Percentiles rank a stretch among this genome's conserved stretches.
phyloP scores from a whole-genome alignment of 768 basidiomycete species.

The Favolaschia claudopus region DNA sequence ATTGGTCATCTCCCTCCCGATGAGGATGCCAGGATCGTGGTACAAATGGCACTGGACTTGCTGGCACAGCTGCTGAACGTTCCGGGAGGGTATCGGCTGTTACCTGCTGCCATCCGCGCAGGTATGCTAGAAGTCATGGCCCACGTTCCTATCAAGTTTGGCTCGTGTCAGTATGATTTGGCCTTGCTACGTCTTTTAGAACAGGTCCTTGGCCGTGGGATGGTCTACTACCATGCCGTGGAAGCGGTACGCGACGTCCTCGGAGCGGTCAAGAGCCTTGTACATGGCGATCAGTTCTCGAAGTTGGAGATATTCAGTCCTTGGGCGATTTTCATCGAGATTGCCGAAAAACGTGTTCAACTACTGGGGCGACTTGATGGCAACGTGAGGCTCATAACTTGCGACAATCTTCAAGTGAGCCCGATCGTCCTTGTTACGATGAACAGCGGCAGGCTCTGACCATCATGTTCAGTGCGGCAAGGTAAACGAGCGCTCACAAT shows the following conservation, averaged over 20 bases:
- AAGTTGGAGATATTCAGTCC: background rate
- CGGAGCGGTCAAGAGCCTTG: background rate
- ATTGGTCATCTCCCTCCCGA: too few relatives aligned
- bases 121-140: constrained; percentile 7
- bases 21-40: too few relatives aligned
- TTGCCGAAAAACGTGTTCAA: background rate
- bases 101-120: constrained; percentile 4
- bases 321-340: background rate
- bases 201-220: background rate
- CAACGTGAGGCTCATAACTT: background rate
- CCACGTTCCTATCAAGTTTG: constrained; percentile 1
- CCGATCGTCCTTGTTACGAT: background rate
- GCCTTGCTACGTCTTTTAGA: background rate
- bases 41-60: too few relatives aligned
- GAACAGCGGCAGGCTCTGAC: background rate
- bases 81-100: background rate
- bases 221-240: background rate
- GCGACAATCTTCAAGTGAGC: background rate
- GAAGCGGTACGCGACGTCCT: background rate
- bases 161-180: background rate
- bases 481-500: background rate
- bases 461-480: background rate
- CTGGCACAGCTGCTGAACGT: too few relatives aligned
- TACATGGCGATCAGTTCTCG: background rate
- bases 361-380: background rate